phyloP scores from a whole-genome alignment of 768 basidiomycete species.

The Boletus rubroflammeus region DNA sequence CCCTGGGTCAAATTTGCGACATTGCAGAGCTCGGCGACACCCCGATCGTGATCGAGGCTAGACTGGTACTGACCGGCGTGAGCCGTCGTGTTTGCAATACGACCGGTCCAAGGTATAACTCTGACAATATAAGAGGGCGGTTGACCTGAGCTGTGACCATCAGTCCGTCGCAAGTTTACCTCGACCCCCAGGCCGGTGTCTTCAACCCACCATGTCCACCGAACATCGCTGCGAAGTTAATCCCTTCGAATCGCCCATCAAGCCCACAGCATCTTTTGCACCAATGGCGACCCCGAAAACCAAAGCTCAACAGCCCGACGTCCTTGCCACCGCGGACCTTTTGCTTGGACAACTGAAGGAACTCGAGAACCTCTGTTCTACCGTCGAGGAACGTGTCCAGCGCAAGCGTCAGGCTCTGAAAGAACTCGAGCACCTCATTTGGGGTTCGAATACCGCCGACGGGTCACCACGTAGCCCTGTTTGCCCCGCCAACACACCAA shows the following conservation, averaged over 20 bases:
- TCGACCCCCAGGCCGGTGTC: neutral
- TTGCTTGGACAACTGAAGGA: constrained; percentile 25
- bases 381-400: constrained; percentile 23
- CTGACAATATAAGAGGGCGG: constrained; percentile 11
- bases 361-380: constrained; percentile 23
- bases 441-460: constrained; percentile 6
- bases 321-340: constrained; percentile 31
- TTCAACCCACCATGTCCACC: constrained; percentile 7
- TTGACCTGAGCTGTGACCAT: neutral
- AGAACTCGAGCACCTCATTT: constrained; percentile 24
- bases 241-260: constrained; percentile 25
- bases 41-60: neutral
- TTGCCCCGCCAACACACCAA: constrained; percentile 24
- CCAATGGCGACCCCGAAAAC: neutral
- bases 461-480: constrained; percentile 15
- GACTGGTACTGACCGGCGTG: too few species aligned
- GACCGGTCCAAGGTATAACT: constrained; percentile 8
- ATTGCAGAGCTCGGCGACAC: neutral
- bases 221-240: constrained; percentile 1
- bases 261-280: neutral
- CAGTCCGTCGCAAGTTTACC: neutral
- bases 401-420: constrained; percentile 21
- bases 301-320: constrained; percentile 11
- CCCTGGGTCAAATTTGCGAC: neutral
- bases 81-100: constrained; percentile 6